These are phyloP conservation scores for Selenicereus undatus DNA, from an alignment of 148 eudicot species.

Conservation along the genomic window DNA sequence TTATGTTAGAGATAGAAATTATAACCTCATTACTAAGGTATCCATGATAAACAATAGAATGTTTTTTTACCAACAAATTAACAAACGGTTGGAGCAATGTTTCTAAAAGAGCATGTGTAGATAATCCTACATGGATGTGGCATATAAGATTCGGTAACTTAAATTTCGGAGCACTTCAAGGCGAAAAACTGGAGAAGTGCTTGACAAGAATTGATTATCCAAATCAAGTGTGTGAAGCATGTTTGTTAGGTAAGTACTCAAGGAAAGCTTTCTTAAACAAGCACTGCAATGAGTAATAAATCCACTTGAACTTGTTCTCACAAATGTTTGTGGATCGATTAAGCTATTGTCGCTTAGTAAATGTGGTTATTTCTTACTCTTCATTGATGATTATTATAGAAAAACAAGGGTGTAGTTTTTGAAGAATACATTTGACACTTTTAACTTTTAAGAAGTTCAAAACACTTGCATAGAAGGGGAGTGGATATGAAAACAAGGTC, in stretches of 20 bases:
- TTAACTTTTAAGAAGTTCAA: conserved; percentile 18
- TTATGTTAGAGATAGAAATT: neutral
- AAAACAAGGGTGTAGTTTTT: conserved; percentile 12
- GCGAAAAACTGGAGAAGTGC: conserved; percentile 14
- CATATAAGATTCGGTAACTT: conserved; percentile 12
- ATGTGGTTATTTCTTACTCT: conserved; percentile 5
- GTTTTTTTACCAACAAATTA: conserved; percentile 7
- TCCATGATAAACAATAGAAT: conserved; percentile 15
- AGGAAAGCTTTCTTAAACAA: conserved; percentile 6
- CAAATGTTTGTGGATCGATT: conserved; percentile 15
- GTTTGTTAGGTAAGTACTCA: conserved; percentile 8
- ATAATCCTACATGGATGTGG: conserved; percentile 18
- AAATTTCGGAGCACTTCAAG: neutral
- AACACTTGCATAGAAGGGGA: conserved; percentile 7
- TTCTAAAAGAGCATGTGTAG: conserved; percentile 15
- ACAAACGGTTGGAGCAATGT: neutral
- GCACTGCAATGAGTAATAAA: neutral
- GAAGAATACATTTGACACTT: conserved; percentile 4
- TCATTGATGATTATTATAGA: conserved; percentile 14
- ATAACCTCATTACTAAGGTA: conserved; percentile 5
- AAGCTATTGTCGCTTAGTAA: conserved; percentile 5
- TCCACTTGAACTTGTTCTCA: conserved; percentile 3
- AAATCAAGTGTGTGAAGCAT: conserved; percentile 16
- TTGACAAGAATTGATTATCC: conserved; percentile 4
- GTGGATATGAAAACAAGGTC: neutral